phyloP scores from a whole-genome alignment of 768 basidiomycete species.

The Pisolithus albus region DNA sequence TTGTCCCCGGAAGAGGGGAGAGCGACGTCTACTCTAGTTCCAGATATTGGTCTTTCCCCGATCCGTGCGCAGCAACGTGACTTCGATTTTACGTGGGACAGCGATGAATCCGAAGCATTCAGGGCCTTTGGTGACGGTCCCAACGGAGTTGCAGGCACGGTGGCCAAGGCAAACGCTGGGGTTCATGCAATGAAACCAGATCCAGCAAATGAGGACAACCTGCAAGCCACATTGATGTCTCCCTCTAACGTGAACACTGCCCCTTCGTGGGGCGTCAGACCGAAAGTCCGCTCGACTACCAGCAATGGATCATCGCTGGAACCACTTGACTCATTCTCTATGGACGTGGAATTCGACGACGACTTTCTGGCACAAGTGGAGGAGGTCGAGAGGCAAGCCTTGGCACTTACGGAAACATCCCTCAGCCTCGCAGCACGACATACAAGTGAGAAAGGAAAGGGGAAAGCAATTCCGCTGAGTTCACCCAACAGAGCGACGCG shows the following conservation, averaged over 20 bases:
- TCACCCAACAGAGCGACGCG: background rate
- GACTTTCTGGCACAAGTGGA: conserved; percentile 35
- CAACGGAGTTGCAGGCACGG: conserved; percentile 1
- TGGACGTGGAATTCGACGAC: conserved; percentile 32
- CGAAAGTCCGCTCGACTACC: background rate
- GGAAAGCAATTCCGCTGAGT: conserved; percentile 4
- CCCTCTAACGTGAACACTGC: background rate
- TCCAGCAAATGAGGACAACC: background rate
- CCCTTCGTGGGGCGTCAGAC: background rate
- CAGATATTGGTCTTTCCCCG: conserved; percentile 26
- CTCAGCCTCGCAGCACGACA: background rate
- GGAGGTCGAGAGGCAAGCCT: conserved; percentile 18
- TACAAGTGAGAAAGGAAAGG: conserved; percentile 19
- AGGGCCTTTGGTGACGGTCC: conserved; percentile 5
- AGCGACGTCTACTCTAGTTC: conserved; percentile 6
- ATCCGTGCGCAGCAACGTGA: conserved; percentile 17
- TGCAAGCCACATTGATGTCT: background rate
- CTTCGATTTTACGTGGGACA: conserved; percentile 23
- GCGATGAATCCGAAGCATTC: conserved; percentile 24
- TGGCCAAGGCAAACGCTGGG: background rate
- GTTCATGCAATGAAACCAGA: conserved; percentile 3
- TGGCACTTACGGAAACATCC: background rate
- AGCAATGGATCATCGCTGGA: conserved; percentile 16
- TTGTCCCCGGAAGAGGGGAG: background rate
- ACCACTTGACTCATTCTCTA: conserved; percentile 29